Evolutionary conservation across 225 moss, liverwort and hornwort genomes (phyloP).

Genomic region (Ulota crispa): DNA sequence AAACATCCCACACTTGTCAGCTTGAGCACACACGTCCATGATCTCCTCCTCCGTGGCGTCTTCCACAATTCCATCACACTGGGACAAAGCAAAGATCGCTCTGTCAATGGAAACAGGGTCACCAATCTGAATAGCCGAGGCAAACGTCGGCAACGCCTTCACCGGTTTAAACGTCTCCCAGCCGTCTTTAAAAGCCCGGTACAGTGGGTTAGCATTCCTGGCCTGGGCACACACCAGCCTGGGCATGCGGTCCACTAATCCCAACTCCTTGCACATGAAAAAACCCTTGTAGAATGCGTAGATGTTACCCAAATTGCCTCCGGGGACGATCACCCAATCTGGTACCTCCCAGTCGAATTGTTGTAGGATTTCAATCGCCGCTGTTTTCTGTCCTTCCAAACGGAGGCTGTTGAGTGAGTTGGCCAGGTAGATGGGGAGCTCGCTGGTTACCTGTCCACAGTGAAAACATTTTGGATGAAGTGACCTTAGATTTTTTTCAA

Average conservation of each 20-base stretch:
- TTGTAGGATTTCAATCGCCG: slow-evolving; percentile 44
- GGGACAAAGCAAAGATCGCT: slow-evolving; percentile 37
- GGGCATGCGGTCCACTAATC: slow-evolving; percentile 45
- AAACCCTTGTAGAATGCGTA: slow-evolving; percentile 59
- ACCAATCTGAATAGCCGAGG: slow-evolving; percentile 52
- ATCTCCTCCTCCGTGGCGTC: slow-evolving; percentile 54
- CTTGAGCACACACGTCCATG: slow-evolving; percentile 48
- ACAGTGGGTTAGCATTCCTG: slow-evolving; percentile 45
- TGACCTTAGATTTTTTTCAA: too few species aligned
- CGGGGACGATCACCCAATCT: slow-evolving; percentile 53
- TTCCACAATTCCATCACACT: slow-evolving; percentile 45
- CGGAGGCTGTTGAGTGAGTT: slow-evolving; percentile 51
- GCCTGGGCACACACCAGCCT: slow-evolving; percentile 52
- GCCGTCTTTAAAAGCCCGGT: slow-evolving; percentile 49
- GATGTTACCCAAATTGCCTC: slow-evolving; percentile 50
- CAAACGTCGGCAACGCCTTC: slow-evolving; percentile 49
- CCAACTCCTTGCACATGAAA: slow-evolving; percentile 51
- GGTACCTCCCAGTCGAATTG: slow-evolving; percentile 59
- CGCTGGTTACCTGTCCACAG: slow-evolving; percentile 27
- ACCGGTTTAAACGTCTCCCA: slow-evolving; percentile 44
- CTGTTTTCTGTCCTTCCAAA: slow-evolving; percentile 54
- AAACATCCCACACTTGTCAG: slow-evolving; percentile 53
- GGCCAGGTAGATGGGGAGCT: slow-evolving; percentile 57
- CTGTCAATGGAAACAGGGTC: slow-evolving; percentile 54
- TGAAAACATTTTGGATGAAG: too few species aligned